Conservation (phyloP, 176 grass and related monocot genomes). For the Pharus latifolius region DNA sequence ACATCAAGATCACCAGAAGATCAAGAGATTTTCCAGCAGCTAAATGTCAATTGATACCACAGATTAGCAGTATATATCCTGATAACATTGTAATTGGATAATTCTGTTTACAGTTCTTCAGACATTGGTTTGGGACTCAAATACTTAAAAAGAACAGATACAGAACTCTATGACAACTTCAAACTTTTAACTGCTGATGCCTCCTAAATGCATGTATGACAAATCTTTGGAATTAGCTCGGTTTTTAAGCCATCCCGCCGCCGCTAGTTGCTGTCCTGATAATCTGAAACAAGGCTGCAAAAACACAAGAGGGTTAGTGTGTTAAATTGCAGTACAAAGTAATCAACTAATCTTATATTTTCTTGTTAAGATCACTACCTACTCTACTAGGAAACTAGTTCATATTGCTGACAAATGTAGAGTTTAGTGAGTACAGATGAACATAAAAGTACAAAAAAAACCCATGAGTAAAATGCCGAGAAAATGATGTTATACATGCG, state of each 20-base stretch:
- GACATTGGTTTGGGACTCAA: background rate
- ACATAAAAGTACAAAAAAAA: too few species aligned
- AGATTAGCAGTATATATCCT: background rate
- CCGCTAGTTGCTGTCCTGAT: slow-evolving; percentile 43
- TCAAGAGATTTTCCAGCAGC: background rate
- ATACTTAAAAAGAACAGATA: background rate
- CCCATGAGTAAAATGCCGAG: background rate
- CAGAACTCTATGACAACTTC: slow-evolving; percentile 1
- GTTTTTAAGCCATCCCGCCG: slow-evolving; percentile 30
- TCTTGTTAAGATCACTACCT: background rate
- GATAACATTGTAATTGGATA: background rate
- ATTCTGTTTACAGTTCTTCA: slow-evolving; percentile 9
- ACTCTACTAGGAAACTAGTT: background rate
- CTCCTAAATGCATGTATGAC: slow-evolving; percentile 15
- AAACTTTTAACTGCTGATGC: background rate
- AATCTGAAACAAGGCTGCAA: slow-evolving; percentile 57
- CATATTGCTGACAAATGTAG: too few species aligned
- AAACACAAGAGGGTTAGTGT: background rate
- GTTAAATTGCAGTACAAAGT: background rate
- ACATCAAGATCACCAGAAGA: too few species aligned
- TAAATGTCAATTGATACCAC: background rate
- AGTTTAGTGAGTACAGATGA: background rate
- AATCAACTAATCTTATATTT: background rate
- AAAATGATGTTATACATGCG: background rate
- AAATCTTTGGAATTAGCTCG: background rate